phyloP scores from a whole-genome alignment of 805 yeast species.

The Candida germanica region DNA sequence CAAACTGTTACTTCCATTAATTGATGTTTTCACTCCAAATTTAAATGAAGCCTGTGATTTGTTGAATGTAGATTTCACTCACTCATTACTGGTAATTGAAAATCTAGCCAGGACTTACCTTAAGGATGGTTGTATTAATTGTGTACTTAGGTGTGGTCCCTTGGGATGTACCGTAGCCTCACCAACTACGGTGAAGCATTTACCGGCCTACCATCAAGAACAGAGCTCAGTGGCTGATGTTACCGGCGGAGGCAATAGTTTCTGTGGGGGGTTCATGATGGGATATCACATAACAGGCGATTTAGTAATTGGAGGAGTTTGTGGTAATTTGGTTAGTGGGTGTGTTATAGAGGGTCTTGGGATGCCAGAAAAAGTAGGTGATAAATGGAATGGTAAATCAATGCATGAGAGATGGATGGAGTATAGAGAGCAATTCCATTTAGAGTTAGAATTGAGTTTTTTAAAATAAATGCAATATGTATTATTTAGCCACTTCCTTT shows the following conservation, averaged over 20 bases:
- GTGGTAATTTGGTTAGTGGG: constrained; percentile 79
- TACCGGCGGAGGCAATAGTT: constrained; percentile 46
- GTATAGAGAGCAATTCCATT: constrained; percentile 27
- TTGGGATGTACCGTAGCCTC: constrained; percentile 59
- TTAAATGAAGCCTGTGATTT: constrained; percentile 76
- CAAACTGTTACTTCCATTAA: constrained; percentile 35
- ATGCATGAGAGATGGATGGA: constrained; percentile 42
- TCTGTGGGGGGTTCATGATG: constrained; percentile 46
- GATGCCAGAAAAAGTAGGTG: constrained; percentile 46
- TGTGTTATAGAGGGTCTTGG: constrained; percentile 80
- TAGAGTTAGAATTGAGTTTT: not conserved
- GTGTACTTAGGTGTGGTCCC: constrained; percentile 75
- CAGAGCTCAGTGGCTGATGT: constrained; percentile 37
- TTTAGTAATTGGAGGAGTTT: constrained; percentile 49
- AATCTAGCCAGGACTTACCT: constrained; percentile 30
- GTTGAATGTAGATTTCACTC: constrained; percentile 45
- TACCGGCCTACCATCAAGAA: constrained; percentile 70
- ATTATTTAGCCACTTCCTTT: too few species aligned
- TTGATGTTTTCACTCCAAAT: constrained; percentile 77
- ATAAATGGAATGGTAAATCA: constrained; percentile 59
- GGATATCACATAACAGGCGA: constrained; percentile 56
- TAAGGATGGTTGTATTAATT: constrained; percentile 25
- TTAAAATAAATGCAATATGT: too few species aligned
- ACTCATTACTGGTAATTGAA: constrained; percentile 14
- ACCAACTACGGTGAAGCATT: constrained; percentile 34